Evolutionary conservation across 257 asterid species (phyloP), one percentile per base, ranked within the genome.

Genomic region (Nicotiana obtusifolia): DNA sequence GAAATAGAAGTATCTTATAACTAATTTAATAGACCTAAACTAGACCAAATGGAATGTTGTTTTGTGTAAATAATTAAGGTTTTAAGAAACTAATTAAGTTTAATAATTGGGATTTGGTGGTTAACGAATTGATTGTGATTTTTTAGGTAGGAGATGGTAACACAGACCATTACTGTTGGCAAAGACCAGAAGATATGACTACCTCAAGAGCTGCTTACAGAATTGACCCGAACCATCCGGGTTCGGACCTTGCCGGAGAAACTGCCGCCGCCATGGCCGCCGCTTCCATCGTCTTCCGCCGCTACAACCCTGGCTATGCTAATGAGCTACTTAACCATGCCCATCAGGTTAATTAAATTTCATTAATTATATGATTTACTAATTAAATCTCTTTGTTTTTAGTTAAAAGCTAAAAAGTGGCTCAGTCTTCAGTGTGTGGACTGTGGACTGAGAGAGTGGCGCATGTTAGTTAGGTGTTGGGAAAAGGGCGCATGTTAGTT

Each of bases 211-310:
- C 93, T 2, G 98, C 98, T 8, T 95, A 93, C 83, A 84, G 81
- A 65, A 87, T 95, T 16, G 99, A 95, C 84, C 91, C 97, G 6
- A 92, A 80, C 81, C 87, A 87, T 52, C 99, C 99, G 0, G 99
- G 99, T 47, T 95, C 99, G 53, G 98, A 95, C 88, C 97, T 95
- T 60, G 99, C 98, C 85, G 99, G 94, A 15, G 99, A 95, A 82
- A 91, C 98, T 20, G 99, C 99, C 44, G 99, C 99, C 24, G 98
- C 99, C 26, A 88, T 95, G 98, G 98, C 98, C 16, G 98, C 99
- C 33, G 98, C 97, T 0, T 92, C 99, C 76, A 84, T 95, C 17
- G 91, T 93, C 77, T 95, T 90, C 97, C 96, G 96, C 88, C 93
- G 89, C 31, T 87, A 77, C 86, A 87, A 94, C 82, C 86, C 87